Conservation (phyloP, 768 basidiomycete genomes). For the Hysterangium stoloniferum region DNA sequence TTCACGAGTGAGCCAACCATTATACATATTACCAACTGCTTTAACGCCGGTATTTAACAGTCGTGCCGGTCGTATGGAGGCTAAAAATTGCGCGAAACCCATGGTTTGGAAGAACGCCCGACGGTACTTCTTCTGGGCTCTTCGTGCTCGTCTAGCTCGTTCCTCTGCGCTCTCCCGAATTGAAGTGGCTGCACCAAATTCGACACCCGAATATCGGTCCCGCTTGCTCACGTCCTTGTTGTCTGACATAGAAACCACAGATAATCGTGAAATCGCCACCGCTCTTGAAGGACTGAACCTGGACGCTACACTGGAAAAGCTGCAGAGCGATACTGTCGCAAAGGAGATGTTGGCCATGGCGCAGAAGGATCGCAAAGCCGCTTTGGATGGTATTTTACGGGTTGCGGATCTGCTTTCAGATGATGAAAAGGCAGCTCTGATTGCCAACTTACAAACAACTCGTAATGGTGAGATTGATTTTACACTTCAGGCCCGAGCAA, state of each 20-base stretch:
- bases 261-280: conserved; percentile 51
- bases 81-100: conserved; percentile 88
- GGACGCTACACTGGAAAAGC: conserved; percentile 48
- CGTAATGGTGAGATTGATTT: conserved; percentile 4
- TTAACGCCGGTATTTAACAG: conserved; percentile 32
- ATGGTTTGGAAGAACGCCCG: conserved; percentile 84
- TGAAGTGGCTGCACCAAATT: conserved; percentile 62
- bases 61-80: conserved; percentile 93
- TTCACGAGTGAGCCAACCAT: conserved; percentile 71
- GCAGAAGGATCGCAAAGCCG: conserved; percentile 70
- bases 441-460: conserved; percentile 45
- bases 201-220: conserved; percentile 58
- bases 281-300: conserved; percentile 68
- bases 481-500: not conserved
- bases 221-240: conserved; percentile 54
- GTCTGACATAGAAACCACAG: conserved; percentile 40
- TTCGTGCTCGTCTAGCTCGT: conserved; percentile 72
- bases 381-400: conserved; percentile 64
- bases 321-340: conserved; percentile 63
- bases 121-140: conserved; percentile 89
- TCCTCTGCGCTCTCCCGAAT: conserved; percentile 57
- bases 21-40: not conserved
- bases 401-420: conserved; percentile 65
- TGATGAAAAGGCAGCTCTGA: conserved; percentile 61
- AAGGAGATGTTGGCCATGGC: conserved; percentile 58